Conservation (phyloP, 768 basidiomycete species). For the Lepiota venenata region DNA sequence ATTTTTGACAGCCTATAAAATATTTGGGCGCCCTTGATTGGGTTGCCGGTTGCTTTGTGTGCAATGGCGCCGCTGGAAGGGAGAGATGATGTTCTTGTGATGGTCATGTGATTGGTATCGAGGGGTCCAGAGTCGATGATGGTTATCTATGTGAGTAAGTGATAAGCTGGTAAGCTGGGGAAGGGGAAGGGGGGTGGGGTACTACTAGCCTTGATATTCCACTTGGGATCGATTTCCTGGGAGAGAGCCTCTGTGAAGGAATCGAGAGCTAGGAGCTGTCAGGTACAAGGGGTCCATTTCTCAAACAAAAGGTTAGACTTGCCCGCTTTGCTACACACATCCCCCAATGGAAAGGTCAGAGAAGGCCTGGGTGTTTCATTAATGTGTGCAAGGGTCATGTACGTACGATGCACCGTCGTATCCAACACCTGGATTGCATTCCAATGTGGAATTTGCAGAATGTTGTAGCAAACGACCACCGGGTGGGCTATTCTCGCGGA, state of each 20-base stretch:
- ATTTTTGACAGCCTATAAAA: not conserved
- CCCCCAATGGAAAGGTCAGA: no score
- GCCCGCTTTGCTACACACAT: not conserved
- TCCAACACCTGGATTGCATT: not conserved
- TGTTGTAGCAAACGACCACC: conserved; percentile 30
- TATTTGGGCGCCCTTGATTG: not conserved
- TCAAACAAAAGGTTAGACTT: not conserved
- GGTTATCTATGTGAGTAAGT: conserved; percentile 13
- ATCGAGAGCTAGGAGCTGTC: conserved; percentile 20
- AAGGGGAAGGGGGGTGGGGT: no score
- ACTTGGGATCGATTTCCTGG: conserved; percentile 33
- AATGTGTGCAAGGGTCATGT: no score
- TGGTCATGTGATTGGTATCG: not conserved
- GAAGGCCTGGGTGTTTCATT: no score
- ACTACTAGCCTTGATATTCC: conserved; percentile 23
- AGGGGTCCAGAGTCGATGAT: conserved; percentile 12
- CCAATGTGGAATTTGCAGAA: conserved; percentile 18
- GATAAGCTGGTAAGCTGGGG: not conserved
- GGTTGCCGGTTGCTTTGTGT: not conserved
- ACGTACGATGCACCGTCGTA: no score
- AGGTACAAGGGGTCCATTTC: not conserved
- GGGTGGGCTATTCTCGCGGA: conserved; percentile 30
- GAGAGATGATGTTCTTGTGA: not conserved
- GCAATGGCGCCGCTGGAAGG: not conserved
- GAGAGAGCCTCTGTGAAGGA: conserved; percentile 30